phyloP scores from a whole-genome alignment of 805 yeast species.

The Candida coquimbonensis region DNA sequence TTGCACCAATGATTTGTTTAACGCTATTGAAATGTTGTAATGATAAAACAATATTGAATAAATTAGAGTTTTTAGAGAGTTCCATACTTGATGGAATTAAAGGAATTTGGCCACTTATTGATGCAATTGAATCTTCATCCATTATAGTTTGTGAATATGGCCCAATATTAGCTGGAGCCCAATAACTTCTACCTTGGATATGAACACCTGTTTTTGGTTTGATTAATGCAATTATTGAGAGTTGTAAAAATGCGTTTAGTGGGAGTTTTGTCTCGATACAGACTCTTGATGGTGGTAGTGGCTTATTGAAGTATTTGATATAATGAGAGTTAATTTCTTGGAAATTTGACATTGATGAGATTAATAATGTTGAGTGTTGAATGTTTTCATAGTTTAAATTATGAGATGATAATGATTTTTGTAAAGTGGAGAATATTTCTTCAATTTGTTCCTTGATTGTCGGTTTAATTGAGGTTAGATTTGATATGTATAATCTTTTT shows the following conservation, averaged over 20 bases:
- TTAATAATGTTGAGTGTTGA: conserved; percentile 52
- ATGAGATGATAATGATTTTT: conserved; percentile 25
- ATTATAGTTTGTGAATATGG: conserved; percentile 87
- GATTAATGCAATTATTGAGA: conserved; percentile 52
- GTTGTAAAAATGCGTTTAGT: conserved; percentile 32
- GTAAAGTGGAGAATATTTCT: conserved; percentile 43
- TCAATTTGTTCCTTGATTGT: conserved; percentile 37
- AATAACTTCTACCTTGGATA: conserved; percentile 86
- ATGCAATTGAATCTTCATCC: conserved; percentile 41
- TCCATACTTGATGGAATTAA: conserved; percentile 67
- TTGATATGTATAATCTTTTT: conserved; percentile 35
- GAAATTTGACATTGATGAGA: conserved; percentile 63
- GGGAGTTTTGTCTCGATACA: conserved; percentile 64
- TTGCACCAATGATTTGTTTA: conserved; percentile 43
- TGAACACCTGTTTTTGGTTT: conserved; percentile 64
- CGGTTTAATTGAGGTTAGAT: conserved; percentile 24
- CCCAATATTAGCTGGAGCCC: conserved; percentile 99
- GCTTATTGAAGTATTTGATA: conserved; percentile 42
- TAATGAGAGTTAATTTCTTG: conserved; percentile 56
- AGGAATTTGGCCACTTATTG: conserved; percentile 90
- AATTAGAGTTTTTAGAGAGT: conserved; percentile 24
- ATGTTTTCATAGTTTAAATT: conserved; percentile 38
- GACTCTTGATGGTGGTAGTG: conserved; percentile 82
- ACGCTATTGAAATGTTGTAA: conserved; percentile 71
- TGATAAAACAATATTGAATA: conserved; percentile 43